phyloP scores from a whole-genome alignment of 2,329 filamentous ascomycete genomes.

The Monilinia polystroma region DNA sequence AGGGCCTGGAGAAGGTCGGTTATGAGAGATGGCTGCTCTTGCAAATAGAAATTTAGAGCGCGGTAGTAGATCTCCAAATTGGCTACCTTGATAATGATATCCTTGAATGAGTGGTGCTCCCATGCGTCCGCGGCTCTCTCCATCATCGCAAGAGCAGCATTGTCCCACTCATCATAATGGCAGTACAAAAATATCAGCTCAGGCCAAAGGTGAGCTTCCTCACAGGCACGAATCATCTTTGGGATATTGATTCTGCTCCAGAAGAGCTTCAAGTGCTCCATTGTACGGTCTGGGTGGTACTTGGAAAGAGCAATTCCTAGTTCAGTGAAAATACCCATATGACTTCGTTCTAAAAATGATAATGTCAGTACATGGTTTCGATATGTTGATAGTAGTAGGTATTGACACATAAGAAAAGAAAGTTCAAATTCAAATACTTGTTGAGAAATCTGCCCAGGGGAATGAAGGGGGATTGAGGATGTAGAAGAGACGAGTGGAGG shows the following conservation, averaged over 20 bases:
- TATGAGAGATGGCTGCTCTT: slow-evolving; percentile 91
- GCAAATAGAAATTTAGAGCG: slow-evolving; percentile 92
- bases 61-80: slow-evolving; percentile 99
- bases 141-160: slow-evolving; percentile 95
- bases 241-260: slow-evolving; percentile 98
- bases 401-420: too few species aligned
- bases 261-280: slow-evolving; percentile 99
- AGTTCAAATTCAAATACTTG: too few species aligned
- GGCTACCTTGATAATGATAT: slow-evolving; percentile 94
- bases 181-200: slow-evolving; percentile 97
- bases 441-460: too few species aligned
- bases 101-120: slow-evolving; percentile 99
- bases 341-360: slow-evolving; percentile 56
- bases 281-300: slow-evolving; percentile 92
- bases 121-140: slow-evolving; percentile 95
- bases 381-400: slow-evolving; percentile 5
- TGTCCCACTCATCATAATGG: slow-evolving; percentile 98
- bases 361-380: slow-evolving; percentile 15
- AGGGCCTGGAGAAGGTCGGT: slow-evolving; percentile 93
- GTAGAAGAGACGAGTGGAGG: too few species aligned
- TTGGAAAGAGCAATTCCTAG: slow-evolving; percentile 88
- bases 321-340: slow-evolving; percentile 97
- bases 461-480: too few species aligned
- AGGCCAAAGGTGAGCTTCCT: slow-evolving; percentile 95
- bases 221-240: slow-evolving; percentile 90